These are phyloP conservation scores for Calonectria multiphialidica DNA, from an alignment of 2,329 filamentous ascomycete species.

Conservation along the genomic window DNA sequence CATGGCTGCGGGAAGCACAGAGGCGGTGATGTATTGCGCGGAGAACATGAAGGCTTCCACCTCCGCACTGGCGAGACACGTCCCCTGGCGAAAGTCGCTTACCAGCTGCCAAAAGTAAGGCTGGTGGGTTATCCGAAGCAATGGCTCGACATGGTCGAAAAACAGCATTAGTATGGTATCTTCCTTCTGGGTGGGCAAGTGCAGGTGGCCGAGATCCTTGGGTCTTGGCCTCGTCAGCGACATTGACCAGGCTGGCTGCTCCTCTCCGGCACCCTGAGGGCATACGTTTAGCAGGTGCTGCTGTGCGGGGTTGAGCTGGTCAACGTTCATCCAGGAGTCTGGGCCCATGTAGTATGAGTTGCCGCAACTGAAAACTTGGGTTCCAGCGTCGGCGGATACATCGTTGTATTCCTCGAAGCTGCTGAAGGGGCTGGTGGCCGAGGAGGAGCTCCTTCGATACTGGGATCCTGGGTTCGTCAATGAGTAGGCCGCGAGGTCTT, in stretches of 20 bases:
- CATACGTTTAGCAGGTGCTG: slow-evolving; percentile 24
- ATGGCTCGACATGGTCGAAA: slow-evolving; percentile 30
- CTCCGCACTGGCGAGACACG: slow-evolving; percentile 15
- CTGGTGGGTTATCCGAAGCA: slow-evolving; percentile 29
- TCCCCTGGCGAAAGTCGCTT: slow-evolving; percentile 24
- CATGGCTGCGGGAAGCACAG: slow-evolving; percentile 20
- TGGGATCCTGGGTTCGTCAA: slow-evolving; percentile 18
- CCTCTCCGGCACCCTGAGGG: slow-evolving; percentile 5
- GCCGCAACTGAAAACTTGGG: slow-evolving; percentile 19
- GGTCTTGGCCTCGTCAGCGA: slow-evolving; percentile 1
- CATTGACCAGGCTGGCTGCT: slow-evolving; percentile 18
- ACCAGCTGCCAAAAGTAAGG: slow-evolving; percentile 31
- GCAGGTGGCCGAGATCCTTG: slow-evolving; percentile 24
- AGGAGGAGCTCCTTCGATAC: slow-evolving; percentile 22
- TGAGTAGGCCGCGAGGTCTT: slow-evolving; percentile 29
- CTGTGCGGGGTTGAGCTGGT: slow-evolving; percentile 24
- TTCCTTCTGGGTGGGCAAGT: slow-evolving; percentile 25
- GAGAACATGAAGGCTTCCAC: slow-evolving; percentile 32
- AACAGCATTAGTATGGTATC: slow-evolving; percentile 25
- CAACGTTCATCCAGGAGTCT: slow-evolving; percentile 27
- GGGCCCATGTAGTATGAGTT: slow-evolving; percentile 27
- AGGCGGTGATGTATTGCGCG: slow-evolving; percentile 26
- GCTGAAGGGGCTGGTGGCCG: slow-evolving; percentile 28
- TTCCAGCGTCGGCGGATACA: slow-evolving; percentile 21
- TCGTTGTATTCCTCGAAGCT: slow-evolving; percentile 27